Evolutionary conservation across 2,329 filamentous ascomycete species (phyloP), one percentile per base, ranked within the genome.

Genomic region (Beauveria australis): DNA sequence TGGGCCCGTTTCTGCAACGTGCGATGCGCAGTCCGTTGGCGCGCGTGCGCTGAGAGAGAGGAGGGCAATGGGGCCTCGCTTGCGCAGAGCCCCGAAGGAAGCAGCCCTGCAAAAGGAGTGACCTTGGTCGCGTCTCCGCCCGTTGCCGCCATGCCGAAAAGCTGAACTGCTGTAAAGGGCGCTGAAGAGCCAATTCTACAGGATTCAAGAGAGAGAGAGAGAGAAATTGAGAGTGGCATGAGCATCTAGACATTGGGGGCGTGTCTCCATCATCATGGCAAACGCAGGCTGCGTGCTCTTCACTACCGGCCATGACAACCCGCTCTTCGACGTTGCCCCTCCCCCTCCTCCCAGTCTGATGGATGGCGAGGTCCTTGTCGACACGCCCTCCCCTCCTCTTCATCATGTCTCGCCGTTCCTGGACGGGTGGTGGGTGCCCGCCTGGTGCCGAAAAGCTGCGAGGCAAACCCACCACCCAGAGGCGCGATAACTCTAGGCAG

Each of bases 301-400:
- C 22, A 48, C 33, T 40, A 52, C 53, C 9, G 40, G 24, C 41
- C 37, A 19, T 37, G 37, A 28, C 47, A 28, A 22, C 40, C 49
- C 54, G 44, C 54, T 48, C 26, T 7, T 47, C n/a, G 41, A 53
- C 48, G 24, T 24, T 19, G 24, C 48, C 56, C 37, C 40, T 40
- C 48, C 28, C 19, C 24, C 14, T 53, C 48, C 57, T 53, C 40
- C 48, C 33, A 59, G 19, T 43, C 33, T 14, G 26, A 18, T 22
- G 46, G 18, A 49, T 33, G 56, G 33, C 22, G 8, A 28, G 33
- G 3, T n/a, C 22, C 18, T 44, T 59, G 28, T 47, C 28, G 48
- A 46, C 48, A 59, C 57, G 22, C 57, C 49, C 33, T 41, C 46
- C 55, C 55, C 54, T 57, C 49, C 59, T 61, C 59, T 61, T 61